Conservation (phyloP, 495 filamentous ascomycete genomes). For the Chaetomium tenue region DNA sequence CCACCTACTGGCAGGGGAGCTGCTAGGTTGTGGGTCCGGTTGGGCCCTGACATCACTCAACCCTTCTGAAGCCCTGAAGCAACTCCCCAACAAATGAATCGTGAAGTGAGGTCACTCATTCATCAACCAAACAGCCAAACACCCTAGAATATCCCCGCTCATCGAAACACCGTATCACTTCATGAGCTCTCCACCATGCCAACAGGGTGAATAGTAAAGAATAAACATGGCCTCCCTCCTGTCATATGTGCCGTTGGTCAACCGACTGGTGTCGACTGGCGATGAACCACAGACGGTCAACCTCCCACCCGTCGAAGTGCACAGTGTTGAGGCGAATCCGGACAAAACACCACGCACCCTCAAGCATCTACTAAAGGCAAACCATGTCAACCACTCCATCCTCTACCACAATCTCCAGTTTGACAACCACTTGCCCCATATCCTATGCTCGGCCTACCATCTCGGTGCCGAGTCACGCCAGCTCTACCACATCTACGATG, state of each 20-base stretch:
- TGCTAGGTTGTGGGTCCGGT: not conserved
- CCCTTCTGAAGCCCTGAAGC: constrained; percentile 2
- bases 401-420: constrained; percentile 73
- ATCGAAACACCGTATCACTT: not conserved
- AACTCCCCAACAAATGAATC: constrained; percentile 16
- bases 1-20: constrained; percentile 10
- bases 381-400: constrained; percentile 86
- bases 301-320: constrained; percentile 65
- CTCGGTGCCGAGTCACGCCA: constrained; percentile 71
- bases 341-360: constrained; percentile 79
- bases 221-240: constrained; percentile 46
- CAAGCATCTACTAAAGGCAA: constrained; percentile 84
- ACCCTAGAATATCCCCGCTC: not conserved
- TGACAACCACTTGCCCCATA: constrained; percentile 87
- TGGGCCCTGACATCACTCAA: constrained; percentile 25
- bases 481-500: constrained; percentile 75
- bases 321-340: constrained; percentile 72
- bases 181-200: not conserved
- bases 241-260: constrained; percentile 50
- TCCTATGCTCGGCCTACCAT: constrained; percentile 79
- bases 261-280: constrained; percentile 39
- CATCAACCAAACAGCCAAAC: not conserved
- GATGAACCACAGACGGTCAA: constrained; percentile 49
- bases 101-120: not conserved
- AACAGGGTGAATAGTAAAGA: not conserved